Evolutionary conservation across 2,329 filamentous ascomycete genomes (phyloP), one percentile per base, ranked within the genome.

Genomic region (Colletotrichum acutatum): DNA sequence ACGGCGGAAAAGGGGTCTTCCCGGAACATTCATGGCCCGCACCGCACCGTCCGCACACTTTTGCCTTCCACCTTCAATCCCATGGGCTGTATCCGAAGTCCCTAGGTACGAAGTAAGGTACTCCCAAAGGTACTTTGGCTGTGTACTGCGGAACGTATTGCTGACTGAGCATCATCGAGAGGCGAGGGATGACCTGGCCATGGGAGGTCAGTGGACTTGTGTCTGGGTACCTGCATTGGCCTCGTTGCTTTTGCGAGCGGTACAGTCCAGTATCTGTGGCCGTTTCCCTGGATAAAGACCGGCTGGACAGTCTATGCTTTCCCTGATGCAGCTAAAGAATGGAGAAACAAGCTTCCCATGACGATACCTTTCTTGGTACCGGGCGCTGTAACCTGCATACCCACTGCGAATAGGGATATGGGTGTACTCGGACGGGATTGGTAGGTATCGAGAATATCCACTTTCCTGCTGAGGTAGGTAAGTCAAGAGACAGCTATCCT

Each of bases 11-110:
- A 49, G 63, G 62, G 63, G 42, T 68, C 59, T 52, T 54, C 16
- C 56, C 66, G 54, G 70, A 69, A 72, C 14, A 72, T 72, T 53
- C 60, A 65, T 70, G 60, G 59, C 42, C 70, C 34, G 42, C 14
- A 24, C 34, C 14, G 53, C 26, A 46, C n/a, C 30, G 5, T 5
- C 28, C 26, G 14, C 28, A 30, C 28, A 26, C 9, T 46, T 54
- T 26, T 57, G 26, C 32, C 54, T 28, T n/a, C 14, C 32, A 49
- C 24, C 24, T 24, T 12, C 4, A 16, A 9, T 3, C 22, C 57
- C 4, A 6, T 14, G 9, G 59, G 32, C 24, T 11, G 8, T 34
- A 61, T 26, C 5, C 34, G 42, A n/a, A 49, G 42, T 26, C 28
- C 19, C 7, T 4, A 28, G 11, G 58, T 26, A 42, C 19, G 58